Evolutionary conservation across 2,329 filamentous ascomycete species (phyloP).

Genomic region (Diaporthe humulicola): DNA sequence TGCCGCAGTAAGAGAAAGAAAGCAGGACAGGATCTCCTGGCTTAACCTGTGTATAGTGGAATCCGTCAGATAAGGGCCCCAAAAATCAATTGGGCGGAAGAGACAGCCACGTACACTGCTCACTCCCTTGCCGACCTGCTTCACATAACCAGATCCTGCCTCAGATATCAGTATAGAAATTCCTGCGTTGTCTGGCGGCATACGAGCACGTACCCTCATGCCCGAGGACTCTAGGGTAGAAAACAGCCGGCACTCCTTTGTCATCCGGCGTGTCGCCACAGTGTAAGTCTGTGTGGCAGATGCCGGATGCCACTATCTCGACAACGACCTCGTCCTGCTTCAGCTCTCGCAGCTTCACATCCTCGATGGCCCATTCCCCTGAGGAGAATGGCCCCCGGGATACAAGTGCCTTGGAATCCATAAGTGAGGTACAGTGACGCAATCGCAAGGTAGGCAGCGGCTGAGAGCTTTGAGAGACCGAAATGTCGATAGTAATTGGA

Average conservation of each 20-base stretch:
- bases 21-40: slow-evolving; percentile 61
- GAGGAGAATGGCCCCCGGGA: slow-evolving; percentile 49
- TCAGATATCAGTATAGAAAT: neutral
- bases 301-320: slow-evolving; percentile 65
- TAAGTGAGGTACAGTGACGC: neutral
- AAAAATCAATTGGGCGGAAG: no score
- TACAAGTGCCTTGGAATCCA: slow-evolving; percentile 48
- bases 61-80: neutral
- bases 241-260: slow-evolving; percentile 35
- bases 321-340: slow-evolving; percentile 63
- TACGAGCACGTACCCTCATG: slow-evolving; percentile 60
- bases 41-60: slow-evolving; percentile 43
- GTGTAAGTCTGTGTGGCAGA: slow-evolving; percentile 68
- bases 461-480: neutral
- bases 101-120: slow-evolving; percentile 46
- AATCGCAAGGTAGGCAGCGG: neutral
- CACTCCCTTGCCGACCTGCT: slow-evolving; percentile 55
- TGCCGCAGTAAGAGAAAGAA: slow-evolving; percentile 60
- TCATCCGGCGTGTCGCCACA: slow-evolving; percentile 54
- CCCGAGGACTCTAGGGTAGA: slow-evolving; percentile 55
- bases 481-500: neutral
- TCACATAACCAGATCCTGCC: slow-evolving; percentile 61
- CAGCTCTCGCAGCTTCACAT: slow-evolving; percentile 46
- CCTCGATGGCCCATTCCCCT: slow-evolving; percentile 50
- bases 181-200: no score